Evolutionary conservation across 768 basidiomycete genomes (phyloP), one percentile per base, ranked within the genome.

Genomic region (Hygrocybe punicea): DNA sequence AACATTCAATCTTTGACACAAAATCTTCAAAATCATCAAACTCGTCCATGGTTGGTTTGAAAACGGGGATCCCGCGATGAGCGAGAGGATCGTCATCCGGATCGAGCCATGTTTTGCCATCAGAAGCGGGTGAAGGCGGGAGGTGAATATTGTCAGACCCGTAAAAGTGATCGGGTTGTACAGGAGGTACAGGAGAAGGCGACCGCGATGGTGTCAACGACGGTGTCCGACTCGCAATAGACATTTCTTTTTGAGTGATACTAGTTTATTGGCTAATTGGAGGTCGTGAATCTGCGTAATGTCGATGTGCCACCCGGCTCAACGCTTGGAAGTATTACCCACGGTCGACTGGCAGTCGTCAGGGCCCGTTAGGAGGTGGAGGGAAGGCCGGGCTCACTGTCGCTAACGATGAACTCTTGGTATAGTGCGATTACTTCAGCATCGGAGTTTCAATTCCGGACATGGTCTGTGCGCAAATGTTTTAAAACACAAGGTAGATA

Each of bases 1-100:
- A 99, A 58, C 84, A 81, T 68, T 95, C 93, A 45, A 98, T 81
- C 58, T 74, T 83, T 60, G 83, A 86, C 82, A 97, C 87, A 69
- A 92, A 98, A 10, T 68, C 86, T 66, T 99, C 96, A 70, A 98
- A 98, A 72, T 94, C 91, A 59, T 78, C 69, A 64, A 97, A 97
- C 64, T 98, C 93, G 51, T 87, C 86, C 84, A 95, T 88, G 2
- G 89, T 84, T 8, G 97, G 97, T 68, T 85, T 89, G 81, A 99
- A 99, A 10, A 99, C 93, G 5, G 96, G 97, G 46, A 98, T 96
- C 36, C 96, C 97, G 49, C 90, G 87, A 63, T 86, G 82, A 0
- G 91, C 90, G 25, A 85, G 67, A 23, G 84, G 89, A 76, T 93
- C 91, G 65, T 91, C 89, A 25, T 78, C 78, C n/a, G 91, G 91